Base-by-base conservation (phyloP, 345 rosid species). In the Hibiscus syriacus region DNA sequence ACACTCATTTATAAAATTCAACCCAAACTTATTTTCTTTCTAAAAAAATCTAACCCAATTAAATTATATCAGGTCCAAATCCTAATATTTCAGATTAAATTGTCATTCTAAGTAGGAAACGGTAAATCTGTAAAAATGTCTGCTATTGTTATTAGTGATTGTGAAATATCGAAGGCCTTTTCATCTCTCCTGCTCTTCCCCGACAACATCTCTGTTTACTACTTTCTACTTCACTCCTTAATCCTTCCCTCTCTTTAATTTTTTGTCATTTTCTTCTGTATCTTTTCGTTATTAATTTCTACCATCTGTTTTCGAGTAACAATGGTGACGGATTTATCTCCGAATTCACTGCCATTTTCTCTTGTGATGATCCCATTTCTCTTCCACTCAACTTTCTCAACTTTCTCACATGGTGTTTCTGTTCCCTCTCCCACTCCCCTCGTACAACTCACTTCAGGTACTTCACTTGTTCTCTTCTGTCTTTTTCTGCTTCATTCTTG, bases 381-480 rank as follows among this genome's bases (percentile, higher is more conserved):
- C 76, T 54, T 74, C 66, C 30, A n/a, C n/a, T n/a, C n/a, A n/a
- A n/a, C n/a, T n/a, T n/a, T 77, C 60, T 55, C 29, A 27, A 27
- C 80, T 36, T 76, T 76, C 73, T 77, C 88, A 19, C 72, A 70
- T 80, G 90, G 76, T 66, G 78, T 73, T 74, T 62, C 84, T 20
- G 46, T 74, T 20, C 67, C 66, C 56, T 74, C 78, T 62, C 80
- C 62, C 75, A 64, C 80, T 43, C 30, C 78, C 70, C 74, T 68
- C 55, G 68, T 82, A 19, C 84, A 69, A 56, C 81, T 83, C n/a
- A 71, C 87, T 56, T 64, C 86, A 70, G 95, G 97, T 86, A 72
- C 73, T 34, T 71, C 55, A 22, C 58, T 5, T 22, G 30, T 23
- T 32, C 50, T 1, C 4, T 20, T n/a, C n/a, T n/a, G n/a, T n/a